Evolutionary conservation across 768 basidiomycete genomes (phyloP).

Genomic region (Mycena vitilis): DNA sequence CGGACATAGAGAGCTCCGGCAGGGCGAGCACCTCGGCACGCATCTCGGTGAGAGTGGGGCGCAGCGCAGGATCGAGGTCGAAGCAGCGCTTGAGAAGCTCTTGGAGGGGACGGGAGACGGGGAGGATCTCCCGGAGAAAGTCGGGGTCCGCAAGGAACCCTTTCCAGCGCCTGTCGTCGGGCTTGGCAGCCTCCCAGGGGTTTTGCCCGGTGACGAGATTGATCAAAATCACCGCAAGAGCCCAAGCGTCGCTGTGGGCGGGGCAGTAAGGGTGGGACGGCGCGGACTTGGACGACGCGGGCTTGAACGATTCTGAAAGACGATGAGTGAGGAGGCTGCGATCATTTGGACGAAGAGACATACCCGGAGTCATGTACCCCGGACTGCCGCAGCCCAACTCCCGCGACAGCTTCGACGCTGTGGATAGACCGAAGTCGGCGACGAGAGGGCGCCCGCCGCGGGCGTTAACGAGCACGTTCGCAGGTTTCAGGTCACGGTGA

Average conservation of each 20-base stretch:
- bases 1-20: constrained; percentile 16
- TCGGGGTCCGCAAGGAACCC: constrained; percentile 47
- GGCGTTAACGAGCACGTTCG: constrained; percentile 60
- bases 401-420: constrained; percentile 7
- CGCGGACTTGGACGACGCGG: neutral
- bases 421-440: constrained; percentile 67
- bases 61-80: neutral
- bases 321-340: constrained; percentile 4
- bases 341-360: neutral
- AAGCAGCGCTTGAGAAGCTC: constrained; percentile 25
- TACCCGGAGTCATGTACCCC: constrained; percentile 49
- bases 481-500: constrained; percentile 49
- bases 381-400: constrained; percentile 48
- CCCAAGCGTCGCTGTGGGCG: constrained; percentile 52
- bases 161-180: constrained; percentile 15
- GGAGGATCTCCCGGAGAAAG: constrained; percentile 62
- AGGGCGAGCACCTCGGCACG: constrained; percentile 9
- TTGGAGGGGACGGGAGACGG: constrained; percentile 53
- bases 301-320: constrained; percentile 25
- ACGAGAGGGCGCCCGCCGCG: constrained; percentile 55
- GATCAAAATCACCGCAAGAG: constrained; percentile 63
- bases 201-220: constrained; percentile 65
- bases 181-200: constrained; percentile 61
- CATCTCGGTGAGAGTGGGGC: constrained; percentile 9
- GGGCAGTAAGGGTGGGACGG: constrained; percentile 11